These are phyloP conservation scores for Camellia oleifera DNA, from an alignment of 179 eudicot species.

Conservation along the genomic window DNA sequence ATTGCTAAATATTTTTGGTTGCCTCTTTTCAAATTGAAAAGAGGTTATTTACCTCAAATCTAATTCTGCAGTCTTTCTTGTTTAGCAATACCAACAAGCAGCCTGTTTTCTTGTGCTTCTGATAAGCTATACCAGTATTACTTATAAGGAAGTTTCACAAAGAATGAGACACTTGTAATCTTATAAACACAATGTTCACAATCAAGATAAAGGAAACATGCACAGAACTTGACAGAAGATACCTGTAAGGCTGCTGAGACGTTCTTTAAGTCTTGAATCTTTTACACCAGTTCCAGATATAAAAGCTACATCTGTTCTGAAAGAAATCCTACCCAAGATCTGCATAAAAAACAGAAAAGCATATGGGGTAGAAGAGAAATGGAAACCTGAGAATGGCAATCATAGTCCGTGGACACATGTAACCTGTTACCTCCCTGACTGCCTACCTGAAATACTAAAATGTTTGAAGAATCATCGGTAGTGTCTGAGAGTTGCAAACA, in stretches of 20 bases:
- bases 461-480: conserved; percentile 59
- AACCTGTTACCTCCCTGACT: conserved; percentile 9
- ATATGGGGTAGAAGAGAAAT: neutral
- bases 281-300: conserved; percentile 59
- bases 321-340: conserved; percentile 73
- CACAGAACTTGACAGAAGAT: conserved; percentile 1
- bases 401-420: neutral
- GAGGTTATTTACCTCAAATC: too few species aligned
- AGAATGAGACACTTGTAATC: neutral
- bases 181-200: neutral
- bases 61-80: neutral
- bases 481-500: conserved; percentile 78
- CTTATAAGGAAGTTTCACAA: neutral
- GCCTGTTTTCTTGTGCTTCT: neutral
- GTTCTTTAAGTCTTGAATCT: conserved; percentile 51
- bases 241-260: conserved; percentile 76
- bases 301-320: conserved; percentile 78
- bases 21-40: too few species aligned
- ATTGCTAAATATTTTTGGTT: too few species aligned
- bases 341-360: conserved; percentile 28
- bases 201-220: neutral
- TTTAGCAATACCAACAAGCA: neutral
- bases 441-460: conserved; percentile 87
- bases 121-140: neutral
- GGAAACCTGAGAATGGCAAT: neutral